Evolutionary conservation across 176 grass and related monocot species (phyloP), one percentile per base, ranked within the genome.

Genomic region (Carex kokanica): DNA sequence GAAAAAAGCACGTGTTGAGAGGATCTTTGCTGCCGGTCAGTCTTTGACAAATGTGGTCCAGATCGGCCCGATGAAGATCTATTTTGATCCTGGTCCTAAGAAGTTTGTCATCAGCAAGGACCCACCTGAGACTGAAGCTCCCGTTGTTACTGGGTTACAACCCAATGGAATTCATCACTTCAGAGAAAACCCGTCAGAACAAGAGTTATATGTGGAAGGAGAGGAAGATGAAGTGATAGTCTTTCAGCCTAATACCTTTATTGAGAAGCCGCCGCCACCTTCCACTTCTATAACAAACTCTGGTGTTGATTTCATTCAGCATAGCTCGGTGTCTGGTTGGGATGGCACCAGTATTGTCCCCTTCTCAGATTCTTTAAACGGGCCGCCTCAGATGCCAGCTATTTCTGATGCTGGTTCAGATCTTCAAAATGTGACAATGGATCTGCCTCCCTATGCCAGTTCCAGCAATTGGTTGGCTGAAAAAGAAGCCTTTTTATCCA

Each of bases 191-290:
- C 56, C 4, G 45, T 67, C 63, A 51, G 40, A 63, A 13, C 57
- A 68, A 81, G 86, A 85, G 13, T 78, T 85, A 23, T 81, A 60
- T 81, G n/a, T 86, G 57, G 95, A 94, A 91, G 88, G 81, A 78
- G 95, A 98, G 55, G 92, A 98, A 78, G 92, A 98, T 78, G 95
- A 98, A 84, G 95, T 94, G 85, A 98, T 98, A 74, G 92, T 98
- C 65, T 98, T 98, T 54, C 87, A 93, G 82, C 90, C 95, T 78
- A 71, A 74, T 55, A 74, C 84, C 68, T 84, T 78, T 85, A 57
- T 45, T 45, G 81, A 53, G 66, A 83, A 84, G 70, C 54, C 25
- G 3, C 57, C 45, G 21, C 58, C 58, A 85, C 55, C 74, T 85
- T 34, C 61, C 24, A 69, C 53, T 52, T 31, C 72, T 87, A n/a